phyloP scores from a whole-genome alignment of 2,329 filamentous ascomycete genomes.

The Trichoderma koningii region DNA sequence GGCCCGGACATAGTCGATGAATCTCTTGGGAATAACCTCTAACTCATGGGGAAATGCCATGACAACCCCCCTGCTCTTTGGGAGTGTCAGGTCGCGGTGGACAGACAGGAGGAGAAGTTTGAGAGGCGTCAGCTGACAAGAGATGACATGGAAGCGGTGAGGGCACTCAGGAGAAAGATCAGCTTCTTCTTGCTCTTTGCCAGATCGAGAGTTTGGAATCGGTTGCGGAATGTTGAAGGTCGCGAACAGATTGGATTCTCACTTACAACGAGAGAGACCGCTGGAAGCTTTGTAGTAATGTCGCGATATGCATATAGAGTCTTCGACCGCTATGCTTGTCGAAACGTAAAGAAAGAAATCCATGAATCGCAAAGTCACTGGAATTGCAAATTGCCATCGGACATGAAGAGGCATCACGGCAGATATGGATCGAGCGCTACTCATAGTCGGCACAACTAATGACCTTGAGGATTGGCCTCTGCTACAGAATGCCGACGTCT shows the following conservation, averaged over 20 bases:
- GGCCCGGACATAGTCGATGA: slow-evolving; percentile 9
- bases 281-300: no score
- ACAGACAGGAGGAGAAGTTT: neutral
- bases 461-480: neutral
- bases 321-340: neutral
- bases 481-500: neutral
- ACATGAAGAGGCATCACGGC: neutral
- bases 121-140: neutral
- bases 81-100: slow-evolving; percentile 8
- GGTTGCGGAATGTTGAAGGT: no score
- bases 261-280: no score
- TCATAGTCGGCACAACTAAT: neutral
- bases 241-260: no score
- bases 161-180: neutral
- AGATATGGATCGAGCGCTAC: neutral
- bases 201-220: neutral
- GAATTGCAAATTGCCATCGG: neutral
- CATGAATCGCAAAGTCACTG: neutral
- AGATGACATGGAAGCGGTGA: slow-evolving; percentile 4
- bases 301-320: neutral
- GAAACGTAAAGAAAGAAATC: neutral
- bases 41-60: neutral
- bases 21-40: neutral
- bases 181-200: neutral
- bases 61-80: neutral